Evolutionary conservation across 352 stramenopile genomes (phyloP), one percentile per base, ranked within the genome.

Genomic region (Pythium coloratum): DNA sequence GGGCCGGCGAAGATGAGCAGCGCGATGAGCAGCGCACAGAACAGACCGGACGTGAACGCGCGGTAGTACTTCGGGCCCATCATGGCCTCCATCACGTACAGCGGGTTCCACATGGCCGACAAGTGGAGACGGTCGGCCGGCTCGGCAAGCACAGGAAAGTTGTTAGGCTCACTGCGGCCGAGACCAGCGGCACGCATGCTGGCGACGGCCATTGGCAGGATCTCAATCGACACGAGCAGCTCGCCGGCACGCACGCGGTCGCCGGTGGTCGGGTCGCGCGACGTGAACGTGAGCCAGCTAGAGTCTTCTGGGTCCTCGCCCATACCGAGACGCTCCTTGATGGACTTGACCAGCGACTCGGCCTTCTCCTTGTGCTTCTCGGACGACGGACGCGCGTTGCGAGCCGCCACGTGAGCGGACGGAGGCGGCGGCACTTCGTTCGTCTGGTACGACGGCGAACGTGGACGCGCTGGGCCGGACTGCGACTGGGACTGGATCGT

Each of bases 31-130:
- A 86, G 33, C 14, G 75, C 73, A 67, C 80, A 91, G 1, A 89
- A 55, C 40, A 92, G 64, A 54, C 84, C 86, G 0, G 80, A 92
- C 12, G 82, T 78, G 38, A 92, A 92, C 24, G 76, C 74, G 55
- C 75, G 76, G 59, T 90, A 92, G 70, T 84, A 87, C 71, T 88
- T 88, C 16, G 84, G 81, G 0, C 87, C 87, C 72, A 95, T 82
- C 54, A 92, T 57, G 13, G 83, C 83, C 61, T 95, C 78, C 30
- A 95, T 63, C 58, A 95, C 85, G 64, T 90, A 84, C 44, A 89
- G 76, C 32, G 87, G 87, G 65, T 95, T 95, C 81, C 84, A 92
- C 81, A 95, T 90, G 6, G 83, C 83, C 20, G 78, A 88, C 12
- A 95, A 70, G 26, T 93, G 80, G 12, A 92, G 75, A 4, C 87